These are phyloP conservation scores for Phytophthora colocasiae DNA, from an alignment of 352 stramenopile genomes.

Conservation along the genomic window DNA sequence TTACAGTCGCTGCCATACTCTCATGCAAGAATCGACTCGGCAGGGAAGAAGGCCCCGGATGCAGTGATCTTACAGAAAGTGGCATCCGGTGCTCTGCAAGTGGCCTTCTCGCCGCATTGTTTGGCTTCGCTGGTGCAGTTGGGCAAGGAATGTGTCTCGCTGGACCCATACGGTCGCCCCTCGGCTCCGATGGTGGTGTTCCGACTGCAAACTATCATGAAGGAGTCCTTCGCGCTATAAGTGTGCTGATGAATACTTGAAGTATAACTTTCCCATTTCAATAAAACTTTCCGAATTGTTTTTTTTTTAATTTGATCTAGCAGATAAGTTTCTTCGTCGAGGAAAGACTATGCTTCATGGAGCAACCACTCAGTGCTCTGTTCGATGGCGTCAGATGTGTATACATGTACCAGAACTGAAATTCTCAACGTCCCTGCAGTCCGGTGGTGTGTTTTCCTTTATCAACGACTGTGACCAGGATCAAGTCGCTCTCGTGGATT, in stretches of 20 bases:
- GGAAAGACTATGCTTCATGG: background rate
- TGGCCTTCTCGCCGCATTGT: slow-evolving; percentile 18
- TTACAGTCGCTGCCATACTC: slow-evolving; percentile 25
- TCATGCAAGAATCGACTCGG: slow-evolving; percentile 15
- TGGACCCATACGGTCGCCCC: slow-evolving; percentile 18
- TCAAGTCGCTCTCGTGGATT: slow-evolving; percentile 34
- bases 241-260: too few species aligned
- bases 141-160: slow-evolving; percentile 15
- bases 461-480: slow-evolving; percentile 46
- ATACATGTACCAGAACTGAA: background rate
- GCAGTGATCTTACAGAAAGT: slow-evolving; percentile 27
- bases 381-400: background rate
- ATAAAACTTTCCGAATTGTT: too few species aligned
- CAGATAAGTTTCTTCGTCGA: too few species aligned
- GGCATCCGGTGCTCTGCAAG: slow-evolving; percentile 12
- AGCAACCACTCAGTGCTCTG: background rate
- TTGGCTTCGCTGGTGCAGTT: slow-evolving; percentile 12
- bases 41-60: slow-evolving; percentile 16
- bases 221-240: slow-evolving; percentile 2
- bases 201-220: slow-evolving; percentile 27
- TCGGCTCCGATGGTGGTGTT: slow-evolving; percentile 29
- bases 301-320: too few species aligned
- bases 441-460: slow-evolving; percentile 54
- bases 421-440: background rate
- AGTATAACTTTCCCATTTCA: too few species aligned